These are phyloP conservation scores for Penicillium verrucosum DNA, from an alignment of 2,329 filamentous ascomycete genomes.

Conservation along the genomic window DNA sequence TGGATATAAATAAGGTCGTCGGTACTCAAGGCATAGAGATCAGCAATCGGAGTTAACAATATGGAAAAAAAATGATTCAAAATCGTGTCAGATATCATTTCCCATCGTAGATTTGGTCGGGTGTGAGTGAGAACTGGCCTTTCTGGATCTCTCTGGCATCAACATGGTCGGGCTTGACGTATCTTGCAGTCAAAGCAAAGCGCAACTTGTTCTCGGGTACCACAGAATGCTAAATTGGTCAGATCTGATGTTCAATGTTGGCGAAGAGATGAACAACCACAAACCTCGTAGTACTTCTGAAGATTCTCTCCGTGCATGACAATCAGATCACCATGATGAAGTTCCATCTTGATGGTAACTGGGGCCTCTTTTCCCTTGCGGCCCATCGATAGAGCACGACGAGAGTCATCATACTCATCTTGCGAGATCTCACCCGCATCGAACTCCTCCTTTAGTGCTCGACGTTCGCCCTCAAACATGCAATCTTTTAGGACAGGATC, in stretches of 20 bases:
- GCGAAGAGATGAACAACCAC: not conserved
- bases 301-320: slow-evolving; percentile 56
- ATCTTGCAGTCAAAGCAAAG: slow-evolving; percentile 38
- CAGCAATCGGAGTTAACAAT: not conserved
- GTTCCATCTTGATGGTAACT: slow-evolving; percentile 42
- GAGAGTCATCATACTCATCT: slow-evolving; percentile 22
- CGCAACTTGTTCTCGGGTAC: slow-evolving; percentile 31
- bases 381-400: slow-evolving; percentile 27
- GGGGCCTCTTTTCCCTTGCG: slow-evolving; percentile 25
- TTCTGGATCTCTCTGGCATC: slow-evolving; percentile 24
- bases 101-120: slow-evolving; percentile 32
- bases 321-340: slow-evolving; percentile 57
- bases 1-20: not conserved
- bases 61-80: not conserved
- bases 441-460: slow-evolving; percentile 21
- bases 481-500: slow-evolving; percentile 37
- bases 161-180: slow-evolving; percentile 29
- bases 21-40: not conserved
- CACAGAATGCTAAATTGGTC: slow-evolving; percentile 31
- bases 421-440: slow-evolving; percentile 18
- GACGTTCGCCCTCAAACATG: slow-evolving; percentile 22
- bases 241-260: not conserved
- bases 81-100: slow-evolving; percentile 12
- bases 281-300: slow-evolving; percentile 54
- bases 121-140: slow-evolving; percentile 25